phyloP scores from a whole-genome alignment of 257 asterid genomes.

The Jasminum sambac region DNA sequence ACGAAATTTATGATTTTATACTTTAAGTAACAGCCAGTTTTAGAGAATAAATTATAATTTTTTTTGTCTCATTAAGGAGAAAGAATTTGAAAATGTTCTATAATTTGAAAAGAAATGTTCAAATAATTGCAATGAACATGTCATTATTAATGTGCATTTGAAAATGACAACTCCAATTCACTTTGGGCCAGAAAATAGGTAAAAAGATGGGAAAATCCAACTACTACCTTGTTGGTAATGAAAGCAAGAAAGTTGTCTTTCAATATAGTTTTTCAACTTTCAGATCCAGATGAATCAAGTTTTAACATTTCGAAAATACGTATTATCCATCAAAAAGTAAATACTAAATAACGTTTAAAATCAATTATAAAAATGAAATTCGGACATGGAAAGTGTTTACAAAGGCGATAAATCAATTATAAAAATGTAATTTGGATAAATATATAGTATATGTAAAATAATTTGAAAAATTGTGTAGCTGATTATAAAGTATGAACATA shows the following conservation, averaged over 20 bases:
- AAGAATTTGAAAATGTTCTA: neutral
- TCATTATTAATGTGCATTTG: neutral
- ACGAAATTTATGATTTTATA: neutral
- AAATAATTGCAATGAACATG: neutral
- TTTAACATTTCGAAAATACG: too few relatives aligned
- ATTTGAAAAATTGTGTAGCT: too few relatives aligned
- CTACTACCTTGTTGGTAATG: neutral
- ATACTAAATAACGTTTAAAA: too few relatives aligned
- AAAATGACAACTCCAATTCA: neutral
- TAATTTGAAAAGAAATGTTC: neutral
- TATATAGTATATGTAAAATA: too few relatives aligned
- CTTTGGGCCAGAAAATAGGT: neutral
- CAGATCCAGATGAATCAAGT: too few relatives aligned
- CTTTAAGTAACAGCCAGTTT: neutral
- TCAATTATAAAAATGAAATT: too few relatives aligned
- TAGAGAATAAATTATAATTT: neutral
- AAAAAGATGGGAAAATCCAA: neutral
- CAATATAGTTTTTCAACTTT: too few relatives aligned
- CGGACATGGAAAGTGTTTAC: too few relatives aligned
- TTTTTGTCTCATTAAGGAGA: neutral
- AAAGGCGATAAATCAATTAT: too few relatives aligned
- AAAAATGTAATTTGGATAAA: too few relatives aligned
- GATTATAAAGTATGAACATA: too few relatives aligned
- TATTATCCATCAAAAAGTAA: too few relatives aligned
- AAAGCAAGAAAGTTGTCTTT: neutral